Evolutionary conservation across 1,284 basidiomycete species (phyloP).

Genomic region (Trichosporon asahii): DNA sequence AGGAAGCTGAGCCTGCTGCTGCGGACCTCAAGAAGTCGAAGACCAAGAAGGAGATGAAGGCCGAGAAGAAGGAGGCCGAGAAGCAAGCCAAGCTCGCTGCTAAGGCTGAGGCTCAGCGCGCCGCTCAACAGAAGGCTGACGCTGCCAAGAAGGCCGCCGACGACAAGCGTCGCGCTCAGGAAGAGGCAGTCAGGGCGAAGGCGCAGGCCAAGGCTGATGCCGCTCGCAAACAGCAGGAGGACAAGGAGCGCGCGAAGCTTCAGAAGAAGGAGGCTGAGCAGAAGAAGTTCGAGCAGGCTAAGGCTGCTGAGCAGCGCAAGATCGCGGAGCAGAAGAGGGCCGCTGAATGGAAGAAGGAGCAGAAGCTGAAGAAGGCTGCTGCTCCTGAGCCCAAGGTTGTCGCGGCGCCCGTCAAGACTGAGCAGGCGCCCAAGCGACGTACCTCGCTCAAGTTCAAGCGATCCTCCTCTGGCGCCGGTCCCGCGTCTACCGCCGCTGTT

Average conservation of each 20-base stretch:
- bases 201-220: constrained; percentile 22
- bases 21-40: constrained; percentile 46
- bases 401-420: background rate
- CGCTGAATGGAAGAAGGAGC: background rate
- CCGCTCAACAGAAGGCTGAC: constrained; percentile 25
- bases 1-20: constrained; percentile 3
- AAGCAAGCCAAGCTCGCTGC: constrained; percentile 20
- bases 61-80: constrained; percentile 56
- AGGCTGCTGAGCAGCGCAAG: constrained; percentile 5
- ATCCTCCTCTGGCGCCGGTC: constrained; percentile 13
- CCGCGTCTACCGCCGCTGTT: background rate
- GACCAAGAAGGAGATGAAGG: constrained; percentile 71
- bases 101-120: constrained; percentile 19
- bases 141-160: constrained; percentile 20
- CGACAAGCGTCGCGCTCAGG: constrained; percentile 22
- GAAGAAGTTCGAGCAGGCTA: background rate
- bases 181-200: constrained; percentile 23
- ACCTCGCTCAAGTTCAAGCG: constrained; percentile 1
- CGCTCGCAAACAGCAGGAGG: constrained; percentile 23
- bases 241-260: constrained; percentile 25
- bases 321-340: background rate
- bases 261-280: constrained; percentile 14
- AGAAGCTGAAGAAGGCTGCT: background rate
- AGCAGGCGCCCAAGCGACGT: background rate
- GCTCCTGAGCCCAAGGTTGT: background rate